Evolutionary conservation across 2,329 filamentous ascomycete species (phyloP).

Genomic region (Dothistroma pini): DNA sequence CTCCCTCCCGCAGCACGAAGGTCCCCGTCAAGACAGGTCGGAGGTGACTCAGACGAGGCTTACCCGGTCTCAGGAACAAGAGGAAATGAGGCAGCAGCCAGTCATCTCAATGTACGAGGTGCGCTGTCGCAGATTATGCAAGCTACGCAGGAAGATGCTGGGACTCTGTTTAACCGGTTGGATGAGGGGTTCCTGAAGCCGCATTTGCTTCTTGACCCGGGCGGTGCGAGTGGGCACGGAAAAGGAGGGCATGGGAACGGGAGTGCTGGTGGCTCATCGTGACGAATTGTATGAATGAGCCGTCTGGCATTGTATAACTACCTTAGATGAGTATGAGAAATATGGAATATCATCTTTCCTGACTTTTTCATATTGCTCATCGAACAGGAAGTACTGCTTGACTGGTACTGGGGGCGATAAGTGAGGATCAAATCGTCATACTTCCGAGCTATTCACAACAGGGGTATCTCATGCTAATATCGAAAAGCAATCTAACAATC

Average conservation of each 20-base stretch:
- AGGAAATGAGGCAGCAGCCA: constrained; percentile 20
- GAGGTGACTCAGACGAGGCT: constrained; percentile 21
- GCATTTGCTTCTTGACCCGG: constrained; percentile 72
- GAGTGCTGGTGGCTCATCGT: constrained; percentile 6
- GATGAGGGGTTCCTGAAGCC: constrained; percentile 98
- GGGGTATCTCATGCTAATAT: not conserved
- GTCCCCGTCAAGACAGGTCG: constrained; percentile 39
- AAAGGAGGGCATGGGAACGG: constrained; percentile 14
- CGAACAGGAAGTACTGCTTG: no score
- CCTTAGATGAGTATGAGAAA: not conserved
- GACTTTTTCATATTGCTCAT: not conserved
- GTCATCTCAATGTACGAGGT: constrained; percentile 58
- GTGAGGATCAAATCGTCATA: not conserved
- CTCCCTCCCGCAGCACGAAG: constrained; percentile 54
- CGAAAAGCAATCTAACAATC: not conserved
- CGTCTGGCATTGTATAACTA: not conserved
- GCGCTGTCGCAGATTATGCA: constrained; percentile 78
- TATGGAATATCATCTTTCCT: not conserved
- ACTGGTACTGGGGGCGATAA: no score
- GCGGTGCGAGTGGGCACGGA: constrained; percentile 18
- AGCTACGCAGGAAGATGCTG: constrained; percentile 76
- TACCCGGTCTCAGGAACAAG: constrained; percentile 42
- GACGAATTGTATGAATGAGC: not conserved
- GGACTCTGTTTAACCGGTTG: constrained; percentile 83
- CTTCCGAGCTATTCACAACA: not conserved